These are phyloP conservation scores for Phaeosphaeria sp. DNA, from an alignment of 2,329 filamentous ascomycete genomes.

Conservation along the genomic window DNA sequence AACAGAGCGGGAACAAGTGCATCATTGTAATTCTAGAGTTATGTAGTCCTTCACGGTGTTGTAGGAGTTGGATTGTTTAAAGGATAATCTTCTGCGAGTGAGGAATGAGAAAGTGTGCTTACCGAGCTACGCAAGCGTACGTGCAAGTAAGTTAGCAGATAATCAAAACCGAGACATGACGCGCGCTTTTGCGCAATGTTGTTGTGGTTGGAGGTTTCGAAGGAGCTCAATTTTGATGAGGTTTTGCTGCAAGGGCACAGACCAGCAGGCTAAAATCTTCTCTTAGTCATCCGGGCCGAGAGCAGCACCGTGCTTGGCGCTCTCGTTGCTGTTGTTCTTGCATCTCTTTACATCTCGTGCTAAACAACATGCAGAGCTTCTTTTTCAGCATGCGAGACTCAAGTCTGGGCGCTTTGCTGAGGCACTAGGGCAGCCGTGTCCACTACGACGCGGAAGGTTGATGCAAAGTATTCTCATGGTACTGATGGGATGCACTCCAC, in stretches of 20 bases:
- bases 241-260: background rate
- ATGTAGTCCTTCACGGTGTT: constrained; percentile 58
- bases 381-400: no score
- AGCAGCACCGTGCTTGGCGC: background rate
- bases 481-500: no score
- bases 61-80: constrained; percentile 67
- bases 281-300: background rate
- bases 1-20: constrained; percentile 25
- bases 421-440: no score
- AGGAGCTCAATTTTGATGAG: constrained; percentile 8
- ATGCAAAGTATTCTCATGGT: no score
- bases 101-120: constrained; percentile 18
- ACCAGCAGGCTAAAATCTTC: background rate
- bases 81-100: constrained; percentile 51
- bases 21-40: constrained; percentile 66
- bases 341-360: background rate
- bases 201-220: constrained; percentile 12
- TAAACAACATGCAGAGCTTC: no score
- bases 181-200: constrained; percentile 16
- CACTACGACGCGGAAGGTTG: no score
- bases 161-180: constrained; percentile 10
- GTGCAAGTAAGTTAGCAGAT: constrained; percentile 19
- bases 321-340: background rate
- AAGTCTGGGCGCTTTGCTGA: no score
- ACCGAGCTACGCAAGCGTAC: constrained; percentile 12